Conservation (phyloP, 306 rosid genomes). For the Lotus japonicus region DNA sequence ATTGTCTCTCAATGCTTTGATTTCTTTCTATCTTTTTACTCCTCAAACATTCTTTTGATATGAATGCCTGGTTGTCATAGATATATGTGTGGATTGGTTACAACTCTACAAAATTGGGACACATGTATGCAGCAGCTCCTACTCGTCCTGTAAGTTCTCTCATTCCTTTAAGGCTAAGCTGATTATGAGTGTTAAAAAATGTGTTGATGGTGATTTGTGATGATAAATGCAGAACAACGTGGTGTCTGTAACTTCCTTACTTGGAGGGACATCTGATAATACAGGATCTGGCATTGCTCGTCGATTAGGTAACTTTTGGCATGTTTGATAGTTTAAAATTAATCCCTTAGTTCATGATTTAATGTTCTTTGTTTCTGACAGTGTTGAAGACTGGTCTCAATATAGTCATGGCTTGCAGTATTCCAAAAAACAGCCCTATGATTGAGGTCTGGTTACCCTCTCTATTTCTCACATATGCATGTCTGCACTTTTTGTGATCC, state of each 20-base stretch:
- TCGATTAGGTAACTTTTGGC: slow-evolving; percentile 49
- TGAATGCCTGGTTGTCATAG: slow-evolving; percentile 32
- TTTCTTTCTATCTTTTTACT: background rate
- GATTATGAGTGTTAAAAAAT: background rate
- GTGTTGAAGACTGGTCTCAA: slow-evolving; percentile 77
- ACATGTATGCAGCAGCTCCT: slow-evolving; percentile 77
- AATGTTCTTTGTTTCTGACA: slow-evolving; percentile 21
- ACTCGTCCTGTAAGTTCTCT: slow-evolving; percentile 59
- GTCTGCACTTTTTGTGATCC: background rate
- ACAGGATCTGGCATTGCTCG: slow-evolving; percentile 85
- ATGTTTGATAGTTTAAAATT: background rate
- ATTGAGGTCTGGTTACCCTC: slow-evolving; percentile 52
- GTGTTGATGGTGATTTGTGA: background rate
- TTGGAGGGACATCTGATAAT: slow-evolving; percentile 84
- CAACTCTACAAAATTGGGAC: slow-evolving; percentile 73
- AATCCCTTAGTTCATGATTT: background rate
- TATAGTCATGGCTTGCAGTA: slow-evolving; percentile 74
- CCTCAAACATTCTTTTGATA: background rate
- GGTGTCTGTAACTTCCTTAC: slow-evolving; percentile 66
- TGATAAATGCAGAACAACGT: slow-evolving; percentile 37
- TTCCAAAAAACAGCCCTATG: slow-evolving; percentile 70
- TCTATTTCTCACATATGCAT: background rate
- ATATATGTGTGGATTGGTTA: slow-evolving; percentile 84
- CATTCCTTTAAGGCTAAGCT: background rate
- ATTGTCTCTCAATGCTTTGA: background rate